phyloP scores from a whole-genome alignment of 805 yeast species.

The Sporopachydermia quercuum region DNA sequence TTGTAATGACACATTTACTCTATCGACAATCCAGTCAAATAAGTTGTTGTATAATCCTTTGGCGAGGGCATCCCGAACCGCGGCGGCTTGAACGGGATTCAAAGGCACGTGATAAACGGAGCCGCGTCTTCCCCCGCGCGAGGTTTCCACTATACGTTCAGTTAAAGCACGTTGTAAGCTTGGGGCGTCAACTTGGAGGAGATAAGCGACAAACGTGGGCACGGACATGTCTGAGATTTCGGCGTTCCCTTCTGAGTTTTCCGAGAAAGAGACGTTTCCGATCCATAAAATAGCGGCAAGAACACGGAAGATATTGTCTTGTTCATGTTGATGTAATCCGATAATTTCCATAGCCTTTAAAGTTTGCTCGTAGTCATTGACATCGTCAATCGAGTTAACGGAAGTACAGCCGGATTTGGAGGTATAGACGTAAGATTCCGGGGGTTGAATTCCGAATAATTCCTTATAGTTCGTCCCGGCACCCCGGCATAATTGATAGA shows the following conservation, averaged over 20 bases:
- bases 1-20: constrained; percentile 72
- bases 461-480: constrained; percentile 78
- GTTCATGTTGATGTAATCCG: constrained; percentile 71
- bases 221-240: constrained; percentile 73
- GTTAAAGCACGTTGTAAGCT: constrained; percentile 51
- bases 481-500: constrained; percentile 88
- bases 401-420: constrained; percentile 72
- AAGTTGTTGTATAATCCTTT: constrained; percentile 85
- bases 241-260: constrained; percentile 80
- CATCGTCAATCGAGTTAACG: constrained; percentile 80
- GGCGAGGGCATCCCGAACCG: constrained; percentile 90
- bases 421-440: constrained; percentile 86
- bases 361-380: constrained; percentile 66
- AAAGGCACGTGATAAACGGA: constrained; percentile 90
- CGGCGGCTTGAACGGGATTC: constrained; percentile 75
- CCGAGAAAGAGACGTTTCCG: constrained; percentile 78
- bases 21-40: constrained; percentile 91
- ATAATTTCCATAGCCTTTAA: constrained; percentile 75
- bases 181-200: constrained; percentile 65
- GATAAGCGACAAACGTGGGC: constrained; percentile 87
- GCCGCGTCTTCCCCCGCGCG: constrained; percentile 80
- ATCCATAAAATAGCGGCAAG: constrained; percentile 84
- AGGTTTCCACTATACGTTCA: constrained; percentile 79
- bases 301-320: constrained; percentile 77
- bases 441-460: constrained; percentile 78